Evolutionary conservation across 23 red algal species (phyloP).

Genomic region (Cyanidioschyzon merolae): DNA sequence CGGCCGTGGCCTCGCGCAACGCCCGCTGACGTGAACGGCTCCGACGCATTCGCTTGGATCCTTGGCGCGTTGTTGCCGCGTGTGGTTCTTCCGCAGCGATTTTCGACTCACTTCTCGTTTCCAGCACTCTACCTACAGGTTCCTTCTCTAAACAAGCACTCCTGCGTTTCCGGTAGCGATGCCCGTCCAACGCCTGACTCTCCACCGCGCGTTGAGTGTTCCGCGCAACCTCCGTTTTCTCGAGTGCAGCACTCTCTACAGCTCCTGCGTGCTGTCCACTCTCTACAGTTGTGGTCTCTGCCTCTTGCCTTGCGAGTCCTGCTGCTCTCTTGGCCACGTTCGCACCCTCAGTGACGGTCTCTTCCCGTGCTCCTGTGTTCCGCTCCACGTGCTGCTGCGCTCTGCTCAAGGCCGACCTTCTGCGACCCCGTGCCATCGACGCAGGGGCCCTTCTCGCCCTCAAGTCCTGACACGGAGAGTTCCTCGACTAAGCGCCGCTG

Average conservation of each 20-base stretch:
- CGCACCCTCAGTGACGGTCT: too few relatives aligned
- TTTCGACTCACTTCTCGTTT: background rate
- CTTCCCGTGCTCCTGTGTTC: too few relatives aligned
- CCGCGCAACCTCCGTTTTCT: background rate
- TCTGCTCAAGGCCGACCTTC: background rate
- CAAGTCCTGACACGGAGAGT: too few relatives aligned
- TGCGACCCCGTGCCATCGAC: background rate
- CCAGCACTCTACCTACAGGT: background rate
- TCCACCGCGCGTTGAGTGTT: background rate
- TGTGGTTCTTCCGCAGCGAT: background rate
- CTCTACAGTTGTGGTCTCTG: too few relatives aligned
- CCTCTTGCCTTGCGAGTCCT: too few relatives aligned
- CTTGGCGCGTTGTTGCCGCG: background rate
- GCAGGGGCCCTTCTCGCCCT: background rate
- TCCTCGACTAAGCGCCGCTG: too few relatives aligned
- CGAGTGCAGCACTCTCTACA: background rate
- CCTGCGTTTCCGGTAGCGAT: background rate
- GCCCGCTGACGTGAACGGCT: background rate
- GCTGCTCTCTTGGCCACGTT: too few relatives aligned
- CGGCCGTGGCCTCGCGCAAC: background rate
- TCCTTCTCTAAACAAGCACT: background rate
- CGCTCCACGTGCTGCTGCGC: background rate
- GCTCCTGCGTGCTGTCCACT: background rate
- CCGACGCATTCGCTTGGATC: background rate
- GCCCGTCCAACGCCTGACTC: background rate